Percentiles rank a stretch among this genome's conserved stretches.
phyloP scores from a whole-genome alignment of 768 basidiomycete genomes.

The Lyophyllum shimeji region DNA sequence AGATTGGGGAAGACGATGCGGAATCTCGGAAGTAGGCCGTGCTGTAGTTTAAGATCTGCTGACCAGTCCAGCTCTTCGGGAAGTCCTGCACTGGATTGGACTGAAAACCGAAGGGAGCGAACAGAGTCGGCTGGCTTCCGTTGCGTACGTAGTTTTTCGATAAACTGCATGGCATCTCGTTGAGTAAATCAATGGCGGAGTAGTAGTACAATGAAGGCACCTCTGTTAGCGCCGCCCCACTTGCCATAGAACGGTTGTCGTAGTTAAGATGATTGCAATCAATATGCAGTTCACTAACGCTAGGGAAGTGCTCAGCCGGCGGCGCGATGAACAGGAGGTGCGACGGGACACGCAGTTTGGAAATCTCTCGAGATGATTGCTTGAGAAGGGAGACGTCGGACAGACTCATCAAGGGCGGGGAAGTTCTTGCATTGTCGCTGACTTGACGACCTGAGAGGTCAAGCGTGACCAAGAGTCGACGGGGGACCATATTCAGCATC shows the following conservation, averaged over 20 bases:
- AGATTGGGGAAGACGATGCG: conserved; percentile 13
- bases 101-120: background rate
- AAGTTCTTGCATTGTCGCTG: background rate
- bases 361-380: background rate
- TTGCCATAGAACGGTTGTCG: too few relatives aligned
- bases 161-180: background rate
- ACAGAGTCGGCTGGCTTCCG: conserved; percentile 13
- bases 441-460: background rate
- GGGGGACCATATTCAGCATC: background rate
- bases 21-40: background rate
- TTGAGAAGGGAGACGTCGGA: background rate
- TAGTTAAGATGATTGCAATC: background rate
- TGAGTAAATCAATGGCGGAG: background rate
- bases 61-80: background rate
- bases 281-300: conserved; percentile 1
- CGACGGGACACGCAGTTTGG: background rate
- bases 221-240: background rate
- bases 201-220: background rate
- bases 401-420: background rate
- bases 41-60: conserved; percentile 8
- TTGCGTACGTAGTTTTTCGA: background rate
- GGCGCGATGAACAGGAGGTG: conserved; percentile 5
- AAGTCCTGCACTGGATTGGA: accelerated
- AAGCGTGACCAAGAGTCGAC: conserved; percentile 8
- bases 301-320: conserved; percentile 1